Conservation (phyloP, 768 basidiomycete species). For the Lactarius tabidus region DNA sequence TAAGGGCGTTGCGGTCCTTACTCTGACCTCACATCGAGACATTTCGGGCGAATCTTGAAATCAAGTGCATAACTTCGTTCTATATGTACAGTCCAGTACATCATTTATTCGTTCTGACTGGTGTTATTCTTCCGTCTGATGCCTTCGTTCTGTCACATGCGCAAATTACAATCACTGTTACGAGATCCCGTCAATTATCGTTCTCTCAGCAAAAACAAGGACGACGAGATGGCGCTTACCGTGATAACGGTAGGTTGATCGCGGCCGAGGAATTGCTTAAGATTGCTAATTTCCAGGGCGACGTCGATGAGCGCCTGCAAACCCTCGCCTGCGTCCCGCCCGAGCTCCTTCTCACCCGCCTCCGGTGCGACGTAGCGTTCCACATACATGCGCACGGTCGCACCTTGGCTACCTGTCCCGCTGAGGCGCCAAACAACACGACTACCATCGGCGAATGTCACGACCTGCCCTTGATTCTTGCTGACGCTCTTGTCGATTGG, state of each 20-base stretch:
- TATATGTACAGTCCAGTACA: not conserved
- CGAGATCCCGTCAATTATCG: not conserved
- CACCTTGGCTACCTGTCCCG: constrained; percentile 94
- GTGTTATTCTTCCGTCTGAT: not conserved
- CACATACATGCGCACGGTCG: constrained; percentile 94
- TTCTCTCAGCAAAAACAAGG: not conserved
- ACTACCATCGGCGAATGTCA: constrained; percentile 87
- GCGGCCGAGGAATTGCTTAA: constrained; percentile 80
- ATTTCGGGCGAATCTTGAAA: not conserved
- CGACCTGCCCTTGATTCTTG: constrained; percentile 93
- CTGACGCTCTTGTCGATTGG: constrained; percentile 95
- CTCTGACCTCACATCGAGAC: not conserved
- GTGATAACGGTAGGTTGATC: constrained; percentile 97
- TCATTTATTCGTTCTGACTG: not conserved
- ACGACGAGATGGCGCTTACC: constrained; percentile 8
- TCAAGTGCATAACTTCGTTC: not conserved
- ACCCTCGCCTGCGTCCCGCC: constrained; percentile 79
- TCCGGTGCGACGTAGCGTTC: constrained; percentile 82
- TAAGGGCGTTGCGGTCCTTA: not conserved
- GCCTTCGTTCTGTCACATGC: not conserved
- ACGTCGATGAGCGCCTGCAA: constrained; percentile 95
- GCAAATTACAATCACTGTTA: not conserved
- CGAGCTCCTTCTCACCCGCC: constrained; percentile 64
- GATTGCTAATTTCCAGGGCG: constrained; percentile 77
- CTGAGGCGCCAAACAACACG: constrained; percentile 94